Conservation (phyloP, 2,329 filamentous ascomycete species). For the Pseudocercospora pini-densiflorae region DNA sequence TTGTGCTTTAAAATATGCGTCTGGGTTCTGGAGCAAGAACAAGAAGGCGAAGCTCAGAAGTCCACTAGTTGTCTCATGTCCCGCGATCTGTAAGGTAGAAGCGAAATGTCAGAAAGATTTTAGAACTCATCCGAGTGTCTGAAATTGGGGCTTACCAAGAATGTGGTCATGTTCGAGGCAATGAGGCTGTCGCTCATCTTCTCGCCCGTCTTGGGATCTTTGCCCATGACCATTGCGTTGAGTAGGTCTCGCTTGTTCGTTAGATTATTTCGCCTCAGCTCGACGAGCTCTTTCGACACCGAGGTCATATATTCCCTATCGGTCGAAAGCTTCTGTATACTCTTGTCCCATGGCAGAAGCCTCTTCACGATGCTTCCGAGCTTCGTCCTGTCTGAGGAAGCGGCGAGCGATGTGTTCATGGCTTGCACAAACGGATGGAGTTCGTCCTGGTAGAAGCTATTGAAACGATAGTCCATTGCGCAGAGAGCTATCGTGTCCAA, state of each 20-base stretch:
- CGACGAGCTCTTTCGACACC: constrained; percentile 18
- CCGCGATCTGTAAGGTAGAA: background rate
- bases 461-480: constrained; percentile 66
- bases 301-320: constrained; percentile 15
- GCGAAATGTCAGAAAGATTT: no score
- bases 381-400: constrained; percentile 62
- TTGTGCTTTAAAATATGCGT: constrained; percentile 63
- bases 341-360: constrained; percentile 2
- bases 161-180: constrained; percentile 1
- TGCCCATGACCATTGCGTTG: constrained; percentile 61
- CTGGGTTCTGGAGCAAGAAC: constrained; percentile 66
- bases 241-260: constrained; percentile 41
- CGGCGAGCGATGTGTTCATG: constrained; percentile 55
- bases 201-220: constrained; percentile 61
- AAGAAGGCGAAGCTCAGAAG: constrained; percentile 51
- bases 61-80: background rate
- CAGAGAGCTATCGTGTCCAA: constrained; percentile 71
- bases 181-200: constrained; percentile 63
- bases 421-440: constrained; percentile 75
- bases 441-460: constrained; percentile 67
- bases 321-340: constrained; percentile 4
- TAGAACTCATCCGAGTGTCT: no score
- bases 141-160: background rate
- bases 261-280: constrained; percentile 14
- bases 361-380: constrained; percentile 47